Evolutionary conservation across 768 basidiomycete genomes (phyloP), one percentile per base, ranked within the genome.

Genomic region (Psilocybe cubensis): DNA sequence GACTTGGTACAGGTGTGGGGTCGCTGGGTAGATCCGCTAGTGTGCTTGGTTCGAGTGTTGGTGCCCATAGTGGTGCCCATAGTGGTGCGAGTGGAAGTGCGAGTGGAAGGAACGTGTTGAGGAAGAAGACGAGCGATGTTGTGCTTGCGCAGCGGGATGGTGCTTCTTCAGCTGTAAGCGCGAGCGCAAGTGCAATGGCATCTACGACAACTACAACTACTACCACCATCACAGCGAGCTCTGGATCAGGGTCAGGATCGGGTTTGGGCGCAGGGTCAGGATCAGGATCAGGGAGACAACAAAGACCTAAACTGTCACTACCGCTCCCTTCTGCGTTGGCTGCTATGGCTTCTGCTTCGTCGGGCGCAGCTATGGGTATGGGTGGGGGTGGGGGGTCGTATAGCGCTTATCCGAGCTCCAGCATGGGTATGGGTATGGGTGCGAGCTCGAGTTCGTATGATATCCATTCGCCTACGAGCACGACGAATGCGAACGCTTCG

Each of bases 241-340:
- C 17, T 58, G 17, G 35, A 14, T 2, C 5, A 4, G 10, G 14
- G 12, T 6, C 35, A 54, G 47, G 40, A 51, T 27, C 23, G 38
- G 31, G 21, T 33, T 7, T 6, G 35, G 38, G 18, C 31, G 46
- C 2, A 31, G 35, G 4, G 48, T 44, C 14, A 25, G 14, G 29
- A 41, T 51, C 1, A 27, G 35, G 24, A 18, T 47, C 4, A 42
- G 29, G 14, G 2, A n/a, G n/a, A n/a, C n/a, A 24, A 28, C 66
- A 65, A 38, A 67, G 71, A 1, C 75, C 75, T 0, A 70, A 72
- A 56, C 56, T 75, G 8, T 72, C 72, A 11, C 48, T 75, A 4
- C 62, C 54, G 29, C 23, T 12, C 14, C 14, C 42, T 5, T 29
- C 61, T 54, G 46, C 60, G 50, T 23, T 49, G 35, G 25, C 31